Conservation (phyloP, 2,329 filamentous ascomycete genomes). For the Cladophialophora immunda region DNA sequence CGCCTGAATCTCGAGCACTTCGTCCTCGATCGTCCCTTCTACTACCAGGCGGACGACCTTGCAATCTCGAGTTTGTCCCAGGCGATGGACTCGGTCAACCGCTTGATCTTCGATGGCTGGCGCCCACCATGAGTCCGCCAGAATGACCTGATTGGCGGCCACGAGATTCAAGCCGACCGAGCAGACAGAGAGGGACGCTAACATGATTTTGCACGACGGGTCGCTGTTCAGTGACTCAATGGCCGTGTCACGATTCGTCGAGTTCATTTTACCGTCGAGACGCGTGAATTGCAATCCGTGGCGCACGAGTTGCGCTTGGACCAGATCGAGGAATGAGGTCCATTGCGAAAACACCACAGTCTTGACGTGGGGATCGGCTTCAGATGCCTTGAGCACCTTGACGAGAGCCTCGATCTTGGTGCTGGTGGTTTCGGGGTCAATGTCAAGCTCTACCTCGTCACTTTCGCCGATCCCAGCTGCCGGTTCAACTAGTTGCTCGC, state of each 20-base stretch:
- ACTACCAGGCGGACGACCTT: constrained; percentile 84
- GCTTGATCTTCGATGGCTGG: constrained; percentile 93
- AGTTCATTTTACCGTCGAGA: constrained; percentile 82
- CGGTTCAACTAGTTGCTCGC: constrained; percentile 71
- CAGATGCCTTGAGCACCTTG: constrained; percentile 75
- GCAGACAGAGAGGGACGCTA: constrained; percentile 83
- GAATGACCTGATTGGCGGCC: constrained; percentile 83
- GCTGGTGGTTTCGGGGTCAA: constrained; percentile 72
- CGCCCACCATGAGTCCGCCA: constrained; percentile 90
- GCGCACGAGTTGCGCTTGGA: constrained; percentile 72
- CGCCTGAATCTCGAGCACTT: constrained; percentile 78
- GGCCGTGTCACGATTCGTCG: constrained; percentile 73
- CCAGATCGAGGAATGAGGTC: constrained; percentile 78
- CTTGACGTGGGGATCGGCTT: constrained; percentile 72
- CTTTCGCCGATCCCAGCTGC: constrained; percentile 64
- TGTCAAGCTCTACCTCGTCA: constrained; percentile 57
- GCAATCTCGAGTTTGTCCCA: constrained; percentile 81
- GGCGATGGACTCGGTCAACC: constrained; percentile 83
- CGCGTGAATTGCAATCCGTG: constrained; percentile 71
- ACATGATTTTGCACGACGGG: constrained; percentile 74
- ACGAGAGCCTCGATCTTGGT: constrained; percentile 84
- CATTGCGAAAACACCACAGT: constrained; percentile 85
- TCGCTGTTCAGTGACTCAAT: constrained; percentile 74
- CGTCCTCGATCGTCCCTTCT: constrained; percentile 81
- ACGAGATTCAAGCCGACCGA: constrained; percentile 87